Evolutionary conservation across 2,329 filamentous ascomycete species (phyloP), one percentile per base, ranked within the genome.

Genomic region (Chaetothyriales sp.): DNA sequence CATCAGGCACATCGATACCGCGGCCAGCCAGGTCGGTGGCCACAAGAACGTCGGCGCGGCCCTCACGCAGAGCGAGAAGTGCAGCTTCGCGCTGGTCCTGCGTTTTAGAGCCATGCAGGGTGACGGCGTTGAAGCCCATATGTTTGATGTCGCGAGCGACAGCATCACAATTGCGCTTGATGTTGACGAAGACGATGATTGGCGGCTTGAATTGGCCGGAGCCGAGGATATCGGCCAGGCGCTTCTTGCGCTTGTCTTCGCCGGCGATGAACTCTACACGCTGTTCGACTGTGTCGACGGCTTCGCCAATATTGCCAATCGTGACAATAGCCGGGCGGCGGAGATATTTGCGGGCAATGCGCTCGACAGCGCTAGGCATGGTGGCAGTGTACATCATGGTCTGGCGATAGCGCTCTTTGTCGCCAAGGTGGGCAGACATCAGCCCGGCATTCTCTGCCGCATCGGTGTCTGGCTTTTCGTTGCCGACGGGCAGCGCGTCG

Each of bases 331-430:
- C 92, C 0, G 92, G 92, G 10, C 92, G 80, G 0, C 90, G 84
- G 15, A 96, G 79, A 64, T 98, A 98, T 65, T 95, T 95, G 61
- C 89, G 84, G n/a, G 92, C 92, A 57, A 98, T 96, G 55, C 86
- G 85, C 65, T 98, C 92, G 15, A 98, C 86, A 0, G 85, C 80
- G 0, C 85, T 72, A 1, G 92, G 89, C 92, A 98, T 98, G 25
- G 92, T 98, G 49, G 92, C 92, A 57, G 92, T 96, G 79, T 96
- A 98, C 92, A 98, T 98, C 92, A 98, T 98, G 0, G 92, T 98
- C 68, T 98, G 90, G 53, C 92, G 77, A 70, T 96, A 96, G 19
- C 84, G 78, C 61, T 88, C 83, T 58, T 80, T 80, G 18, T 80
- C 80, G 49, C 82, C 81, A 1, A 94, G 70, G 61, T 84, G 84